Base-by-base conservation (phyloP, 345 rosid species). In the Xanthoceras sorbifolium region DNA sequence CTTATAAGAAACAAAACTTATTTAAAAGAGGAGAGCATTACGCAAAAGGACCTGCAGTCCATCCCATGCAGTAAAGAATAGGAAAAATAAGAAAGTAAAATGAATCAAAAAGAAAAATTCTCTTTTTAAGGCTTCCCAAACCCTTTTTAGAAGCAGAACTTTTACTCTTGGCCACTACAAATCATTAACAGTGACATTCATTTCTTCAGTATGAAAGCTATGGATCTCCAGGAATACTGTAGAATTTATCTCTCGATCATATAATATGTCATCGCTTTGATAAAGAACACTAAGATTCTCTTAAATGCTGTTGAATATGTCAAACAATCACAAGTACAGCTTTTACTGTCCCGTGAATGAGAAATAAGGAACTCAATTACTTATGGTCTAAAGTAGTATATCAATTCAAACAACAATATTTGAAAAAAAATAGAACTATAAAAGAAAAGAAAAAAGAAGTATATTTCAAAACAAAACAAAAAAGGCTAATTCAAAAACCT, bases 81-180 rank as follows among this genome's bases (percentile, higher is more conserved):
- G 55, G 31, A 68, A 9, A 67, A 26, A 66, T 3, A 42, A 67
- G 55, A 14, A 46, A 46, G 60, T 57, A 20, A 23, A 57, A 18
- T 12, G 61, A 38, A 8, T 72, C 22, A 40, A 29, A 79, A 65
- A 72, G 23, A 23, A 44, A 46, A 22, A n/a, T 61, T 70, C 38
- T 12, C 54, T 9, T 26, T 26, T 71, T 36, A 31, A 66, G 38
- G 50, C 28, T 25, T 78, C 2, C 1, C 10, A 63, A 64, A 65
- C 48, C 18, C 40, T 25, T 64, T 42, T 25, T 50, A 31, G 26
- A 64, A 59, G 40, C 64, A 9, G 25, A 10, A 65, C n/a, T 29
- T 38, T 72, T 25, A 52, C 55, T 74, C 69, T 52, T 48, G 23
- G 42, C 10, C 31, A 44, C 54, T 67, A 44, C 36, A 10, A 46